Evolutionary conservation across 2,329 filamentous ascomycete species (phyloP).

Genomic region (Botrytis medusae): DNA sequence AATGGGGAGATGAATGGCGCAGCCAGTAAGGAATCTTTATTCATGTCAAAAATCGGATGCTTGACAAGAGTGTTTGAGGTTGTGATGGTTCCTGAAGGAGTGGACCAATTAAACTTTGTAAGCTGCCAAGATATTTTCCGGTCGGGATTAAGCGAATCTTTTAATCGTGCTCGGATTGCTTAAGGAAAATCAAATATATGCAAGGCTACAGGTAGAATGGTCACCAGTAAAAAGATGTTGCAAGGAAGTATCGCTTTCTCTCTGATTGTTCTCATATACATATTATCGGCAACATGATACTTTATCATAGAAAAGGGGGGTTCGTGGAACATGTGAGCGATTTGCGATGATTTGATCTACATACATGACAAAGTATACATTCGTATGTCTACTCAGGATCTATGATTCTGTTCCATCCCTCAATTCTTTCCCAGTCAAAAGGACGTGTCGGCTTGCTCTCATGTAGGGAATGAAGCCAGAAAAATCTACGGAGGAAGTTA

Average conservation of each 20-base stretch:
- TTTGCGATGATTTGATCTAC: not conserved
- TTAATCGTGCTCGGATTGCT: not conserved
- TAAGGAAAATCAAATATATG: constrained; percentile 12
- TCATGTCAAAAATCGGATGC: constrained; percentile 10
- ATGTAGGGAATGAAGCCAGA: not conserved
- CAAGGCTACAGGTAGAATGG: not conserved
- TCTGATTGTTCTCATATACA: not conserved
- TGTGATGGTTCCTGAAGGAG: constrained; percentile 8
- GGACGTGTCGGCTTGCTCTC: not conserved
- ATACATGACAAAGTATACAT: not conserved
- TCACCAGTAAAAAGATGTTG: not conserved
- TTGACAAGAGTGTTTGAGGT: constrained; percentile 15
- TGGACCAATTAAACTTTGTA: constrained; percentile 16
- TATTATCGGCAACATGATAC: not conserved
- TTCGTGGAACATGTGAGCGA: not conserved
- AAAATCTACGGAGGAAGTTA: not conserved
- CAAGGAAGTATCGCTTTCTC: not conserved
- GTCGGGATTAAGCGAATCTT: constrained; percentile 7
- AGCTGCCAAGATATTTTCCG: not conserved
- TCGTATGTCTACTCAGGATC: not conserved
- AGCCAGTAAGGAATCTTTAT: constrained; percentile 10
- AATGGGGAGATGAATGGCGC: not conserved
- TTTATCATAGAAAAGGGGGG: not conserved
- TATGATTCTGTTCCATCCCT: not conserved
- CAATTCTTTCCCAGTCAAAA: not conserved